Percentiles rank a stretch among this genome's conserved stretches.
Conservation (phyloP, 1,139 yeast species). For the Taphrina sp. region DNA sequence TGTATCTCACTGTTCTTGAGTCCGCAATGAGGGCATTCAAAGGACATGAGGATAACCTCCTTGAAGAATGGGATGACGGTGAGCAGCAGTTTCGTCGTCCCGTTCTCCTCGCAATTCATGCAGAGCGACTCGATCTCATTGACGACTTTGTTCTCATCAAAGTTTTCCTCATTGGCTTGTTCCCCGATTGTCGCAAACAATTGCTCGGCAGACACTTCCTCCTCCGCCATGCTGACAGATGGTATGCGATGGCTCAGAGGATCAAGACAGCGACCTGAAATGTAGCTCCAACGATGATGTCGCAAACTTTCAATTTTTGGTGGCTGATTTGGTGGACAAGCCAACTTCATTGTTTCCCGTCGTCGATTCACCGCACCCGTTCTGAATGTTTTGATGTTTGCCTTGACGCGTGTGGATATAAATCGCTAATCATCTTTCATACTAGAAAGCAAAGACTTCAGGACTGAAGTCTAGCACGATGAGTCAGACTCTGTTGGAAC, state of each 20-base stretch:
- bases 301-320: neutral
- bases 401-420: too few species aligned
- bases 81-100: slow-evolving; percentile 75
- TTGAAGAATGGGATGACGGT: slow-evolving; percentile 90
- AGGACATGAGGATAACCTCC: slow-evolving; percentile 91
- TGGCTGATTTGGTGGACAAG: too few species aligned
- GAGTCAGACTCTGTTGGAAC: neutral
- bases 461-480: too few species aligned
- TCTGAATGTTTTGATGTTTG: too few species aligned
- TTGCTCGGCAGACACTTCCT: slow-evolving; percentile 17
- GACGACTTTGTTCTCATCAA: slow-evolving; percentile 30
- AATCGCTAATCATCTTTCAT: too few species aligned
- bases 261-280: too few species aligned
- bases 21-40: slow-evolving; percentile 92
- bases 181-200: slow-evolving; percentile 29
- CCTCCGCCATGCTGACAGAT: too few species aligned
- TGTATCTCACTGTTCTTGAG: slow-evolving; percentile 89
- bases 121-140: slow-evolving; percentile 84
- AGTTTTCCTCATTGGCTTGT: slow-evolving; percentile 10
- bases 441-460: too few species aligned
- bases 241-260: too few species aligned
- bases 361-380: too few species aligned
- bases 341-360: too few species aligned
- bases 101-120: slow-evolving; percentile 89
- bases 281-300: slow-evolving; percentile 8